Evolutionary conservation across 805 yeast species (phyloP), one percentile per base, ranked within the genome.

Genomic region (Cyberlindnera veronae): DNA sequence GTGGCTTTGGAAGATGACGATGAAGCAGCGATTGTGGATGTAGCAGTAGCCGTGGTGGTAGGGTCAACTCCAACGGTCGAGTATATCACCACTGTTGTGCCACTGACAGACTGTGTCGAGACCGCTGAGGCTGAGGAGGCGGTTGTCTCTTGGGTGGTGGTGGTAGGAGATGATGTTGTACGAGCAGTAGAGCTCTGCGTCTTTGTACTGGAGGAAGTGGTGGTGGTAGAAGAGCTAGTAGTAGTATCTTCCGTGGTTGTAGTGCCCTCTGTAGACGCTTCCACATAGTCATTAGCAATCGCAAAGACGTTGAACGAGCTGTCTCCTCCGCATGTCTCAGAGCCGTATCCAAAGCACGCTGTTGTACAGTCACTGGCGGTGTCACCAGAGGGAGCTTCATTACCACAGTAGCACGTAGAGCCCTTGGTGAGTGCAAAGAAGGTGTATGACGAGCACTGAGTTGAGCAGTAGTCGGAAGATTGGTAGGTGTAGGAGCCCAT

Each of bases 261-360:
- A 24, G 11, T 14, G 12, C 13, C 28, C n/a, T 13, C 28, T 6
- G 28, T 12, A 6, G 28, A 24, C 11, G 6, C 5, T 12, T 13
- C 18, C 15, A 22, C 39, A 26, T 45, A 26, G 45, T 32, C 7
- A 42, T 32, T 17, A 2, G 21, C 41, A 12, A 28, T 24, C 22
- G 34, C 41, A 45, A 64, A 77, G 19, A 78, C 69, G 19, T 68
- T 59, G 50, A 65, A 81, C 28, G 74, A 68, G 32, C 54, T 39
- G 14, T 72, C 64, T 28, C 83, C 83, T 47, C 88, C 88, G 63
- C 95, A 86, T 38, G 56, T 66, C 43, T 82, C 84, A 1, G 34
- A 8, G 6, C 70, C 68, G 53, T 70, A 84, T 7, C 88, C 93
- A 26, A 53, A 62, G 60, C 95, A 86, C 6, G 50, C 26, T 1